phyloP scores from a whole-genome alignment of 805 yeast species.

The Kluyveromyces starmeri region DNA sequence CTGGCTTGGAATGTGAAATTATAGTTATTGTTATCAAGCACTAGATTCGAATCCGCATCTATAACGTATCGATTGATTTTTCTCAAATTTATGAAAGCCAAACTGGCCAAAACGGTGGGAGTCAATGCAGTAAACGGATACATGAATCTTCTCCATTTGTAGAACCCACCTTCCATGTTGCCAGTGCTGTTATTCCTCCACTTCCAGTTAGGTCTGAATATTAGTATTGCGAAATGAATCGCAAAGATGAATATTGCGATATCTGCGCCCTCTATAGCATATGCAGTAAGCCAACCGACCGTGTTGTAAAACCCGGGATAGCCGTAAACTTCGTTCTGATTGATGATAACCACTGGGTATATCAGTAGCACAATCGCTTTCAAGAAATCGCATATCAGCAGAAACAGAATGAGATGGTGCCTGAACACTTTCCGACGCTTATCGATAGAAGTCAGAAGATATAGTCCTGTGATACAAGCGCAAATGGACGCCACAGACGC shows the following conservation, averaged over 20 bases:
- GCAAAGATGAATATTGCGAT: conserved; percentile 76
- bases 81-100: conserved; percentile 49
- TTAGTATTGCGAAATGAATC: conserved; percentile 65
- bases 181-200: conserved; percentile 31
- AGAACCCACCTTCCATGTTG: conserved; percentile 68
- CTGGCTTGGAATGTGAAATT: conserved; percentile 19
- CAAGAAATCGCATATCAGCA: conserved; percentile 64
- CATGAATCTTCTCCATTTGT: conserved; percentile 45
- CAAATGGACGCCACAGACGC: conserved; percentile 42
- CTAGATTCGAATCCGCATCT: conserved; percentile 14
- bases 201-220: conserved; percentile 52
- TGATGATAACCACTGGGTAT: conserved; percentile 53
- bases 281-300: conserved; percentile 74
- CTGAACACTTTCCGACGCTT: conserved; percentile 54
- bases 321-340: conserved; percentile 36
- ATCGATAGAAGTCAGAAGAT: conserved; percentile 53
- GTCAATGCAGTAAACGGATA: conserved; percentile 49
- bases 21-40: conserved; percentile 19
- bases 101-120: conserved; percentile 60
- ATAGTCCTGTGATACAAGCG: conserved; percentile 52
- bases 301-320: conserved; percentile 47
- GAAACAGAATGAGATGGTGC: conserved; percentile 58
- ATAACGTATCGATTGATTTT: conserved; percentile 11
- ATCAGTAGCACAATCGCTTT: conserved; percentile 62
- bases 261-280: conserved; percentile 80